Conservation (phyloP, 345 rosid genomes). For the Luvunga scandens region DNA sequence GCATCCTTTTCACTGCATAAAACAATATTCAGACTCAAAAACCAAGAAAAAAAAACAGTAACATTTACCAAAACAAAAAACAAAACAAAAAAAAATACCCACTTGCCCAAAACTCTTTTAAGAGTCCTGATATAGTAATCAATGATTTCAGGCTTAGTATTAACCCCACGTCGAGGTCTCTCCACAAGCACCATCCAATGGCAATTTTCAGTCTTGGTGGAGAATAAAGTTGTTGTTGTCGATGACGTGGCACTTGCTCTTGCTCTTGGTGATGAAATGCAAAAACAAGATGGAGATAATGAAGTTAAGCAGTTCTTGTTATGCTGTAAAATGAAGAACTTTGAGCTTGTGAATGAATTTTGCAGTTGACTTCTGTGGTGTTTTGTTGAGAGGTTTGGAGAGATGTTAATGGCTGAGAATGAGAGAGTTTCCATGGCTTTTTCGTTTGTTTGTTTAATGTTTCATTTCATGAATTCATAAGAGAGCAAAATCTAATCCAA, state of each 20-base stretch:
- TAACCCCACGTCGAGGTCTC: slow-evolving; percentile 40
- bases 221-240: slow-evolving; percentile 19
- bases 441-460: not conserved
- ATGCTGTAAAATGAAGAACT: slow-evolving; percentile 5
- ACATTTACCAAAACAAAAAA: not conserved
- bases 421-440: slow-evolving; percentile 33
- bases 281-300: slow-evolving; percentile 11
- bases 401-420: slow-evolving; percentile 8
- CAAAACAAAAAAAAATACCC: slow-evolving; percentile 4
- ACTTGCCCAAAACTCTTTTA: slow-evolving; percentile 57
- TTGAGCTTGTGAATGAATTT: slow-evolving; percentile 11
- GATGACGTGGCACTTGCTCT: slow-evolving; percentile 9
- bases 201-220: slow-evolving; percentile 10
- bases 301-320: slow-evolving; percentile 12
- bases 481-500: not conserved
- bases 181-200: slow-evolving; percentile 74
- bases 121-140: slow-evolving; percentile 65
- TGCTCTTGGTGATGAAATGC: slow-evolving; percentile 16
- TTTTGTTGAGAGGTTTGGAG: slow-evolving; percentile 7
- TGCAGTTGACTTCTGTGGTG: not conserved
- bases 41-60: not conserved
- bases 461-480: not conserved
- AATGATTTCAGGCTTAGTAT: slow-evolving; percentile 48
- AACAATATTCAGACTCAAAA: not conserved
- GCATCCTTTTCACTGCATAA: slow-evolving; percentile 63